Evolutionary conservation across 257 asterid species (phyloP).

Genomic region (Solanum sejunctum): DNA sequence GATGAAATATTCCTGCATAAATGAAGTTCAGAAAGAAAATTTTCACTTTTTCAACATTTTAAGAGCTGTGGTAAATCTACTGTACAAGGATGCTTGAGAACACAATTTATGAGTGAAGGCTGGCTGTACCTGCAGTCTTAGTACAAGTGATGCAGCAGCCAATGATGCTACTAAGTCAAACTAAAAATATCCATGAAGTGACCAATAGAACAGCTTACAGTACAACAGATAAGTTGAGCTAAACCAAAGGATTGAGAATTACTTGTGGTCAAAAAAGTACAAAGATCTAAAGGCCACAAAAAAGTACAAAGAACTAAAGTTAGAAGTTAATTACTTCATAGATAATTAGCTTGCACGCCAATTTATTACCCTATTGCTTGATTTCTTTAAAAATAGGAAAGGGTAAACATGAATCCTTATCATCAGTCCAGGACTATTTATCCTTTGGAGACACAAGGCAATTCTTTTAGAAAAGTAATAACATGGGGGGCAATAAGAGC

Average conservation of each 20-base stretch:
- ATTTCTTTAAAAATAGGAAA: neutral
- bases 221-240: neutral
- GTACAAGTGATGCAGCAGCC: neutral
- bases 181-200: neutral
- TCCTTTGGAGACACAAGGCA: neutral
- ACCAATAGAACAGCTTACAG: neutral
- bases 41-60: neutral
- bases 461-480: neutral
- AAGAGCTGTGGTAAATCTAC: neutral
- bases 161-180: neutral
- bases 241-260: neutral
- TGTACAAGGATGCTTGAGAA: neutral
- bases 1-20: constrained; percentile 61
- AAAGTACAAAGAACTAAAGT: neutral
- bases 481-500: neutral
- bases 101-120: neutral
- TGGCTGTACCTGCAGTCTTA: neutral
- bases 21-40: neutral
- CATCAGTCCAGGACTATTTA: neutral
- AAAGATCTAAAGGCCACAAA: neutral
- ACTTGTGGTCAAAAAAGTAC: neutral
- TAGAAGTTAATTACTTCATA: neutral
- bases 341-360: neutral
- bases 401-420: neutral
- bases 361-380: neutral